Conservation (phyloP, 352 stramenopile genomes). For the Nothophytophthora sp. region DNA sequence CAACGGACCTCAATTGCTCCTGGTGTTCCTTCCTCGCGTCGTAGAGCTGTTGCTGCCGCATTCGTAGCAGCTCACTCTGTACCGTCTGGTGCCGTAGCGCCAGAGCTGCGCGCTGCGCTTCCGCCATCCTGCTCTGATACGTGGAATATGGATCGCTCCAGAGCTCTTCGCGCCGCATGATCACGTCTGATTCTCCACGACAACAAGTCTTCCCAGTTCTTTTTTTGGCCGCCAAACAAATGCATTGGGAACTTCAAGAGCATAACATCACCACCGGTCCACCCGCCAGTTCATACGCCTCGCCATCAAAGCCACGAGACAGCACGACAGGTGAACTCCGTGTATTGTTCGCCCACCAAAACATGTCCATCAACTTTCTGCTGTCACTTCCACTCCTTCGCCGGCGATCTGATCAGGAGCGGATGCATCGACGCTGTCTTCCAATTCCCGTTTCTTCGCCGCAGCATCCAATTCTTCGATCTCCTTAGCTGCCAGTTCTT, state of each 20-base stretch:
- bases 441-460: constrained; percentile 12
- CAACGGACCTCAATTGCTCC: constrained; percentile 25
- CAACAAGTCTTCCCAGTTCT: neutral
- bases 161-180: constrained; percentile 7
- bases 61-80: constrained; percentile 26
- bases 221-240: neutral
- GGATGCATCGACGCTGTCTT: constrained; percentile 4
- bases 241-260: neutral
- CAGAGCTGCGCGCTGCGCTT: constrained; percentile 7
- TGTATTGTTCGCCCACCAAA: constrained; percentile 16
- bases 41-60: constrained; percentile 23
- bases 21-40: constrained; percentile 13
- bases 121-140: neutral
- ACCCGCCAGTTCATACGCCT: too few species aligned
- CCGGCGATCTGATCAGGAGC: neutral
- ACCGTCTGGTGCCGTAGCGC: constrained; percentile 14
- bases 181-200: neutral
- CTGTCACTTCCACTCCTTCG: constrained; percentile 15
- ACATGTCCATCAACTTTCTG: constrained; percentile 10
- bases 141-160: constrained; percentile 4
- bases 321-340: constrained; percentile 1
- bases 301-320: neutral
- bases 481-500: constrained; percentile 27
- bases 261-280: too few species aligned
- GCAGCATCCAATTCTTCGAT: constrained; percentile 22